Conservation (phyloP, 2,329 filamentous ascomycete genomes). For the Knoxdaviesia capensis region DNA sequence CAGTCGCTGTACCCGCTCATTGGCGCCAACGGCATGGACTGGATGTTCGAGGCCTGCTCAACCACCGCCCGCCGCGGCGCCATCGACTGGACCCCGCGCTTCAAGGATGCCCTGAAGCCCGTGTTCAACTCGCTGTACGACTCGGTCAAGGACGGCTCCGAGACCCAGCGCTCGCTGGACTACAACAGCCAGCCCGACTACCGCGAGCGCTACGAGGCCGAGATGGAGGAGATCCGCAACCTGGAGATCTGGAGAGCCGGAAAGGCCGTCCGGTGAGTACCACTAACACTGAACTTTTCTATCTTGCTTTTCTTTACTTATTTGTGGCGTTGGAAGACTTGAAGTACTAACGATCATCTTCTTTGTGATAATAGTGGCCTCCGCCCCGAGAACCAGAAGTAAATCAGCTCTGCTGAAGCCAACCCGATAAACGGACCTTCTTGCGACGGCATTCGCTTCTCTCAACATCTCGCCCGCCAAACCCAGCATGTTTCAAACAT, state of each 20-base stretch:
- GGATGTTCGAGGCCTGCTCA: slow-evolving; percentile 99
- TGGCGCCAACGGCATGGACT: slow-evolving; percentile 96
- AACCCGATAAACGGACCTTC: too few species aligned
- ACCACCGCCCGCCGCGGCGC: slow-evolving; percentile 95
- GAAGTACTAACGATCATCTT: slow-evolving; percentile 8
- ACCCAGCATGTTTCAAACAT: too few species aligned
- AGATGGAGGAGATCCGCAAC: slow-evolving; percentile 96
- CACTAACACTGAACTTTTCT: background rate
- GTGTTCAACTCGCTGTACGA: slow-evolving; percentile 97
- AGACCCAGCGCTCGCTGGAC: slow-evolving; percentile 91
- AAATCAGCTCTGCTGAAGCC: slow-evolving; percentile 12
- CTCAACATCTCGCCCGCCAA: too few species aligned
- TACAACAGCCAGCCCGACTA: slow-evolving; percentile 95
- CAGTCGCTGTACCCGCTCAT: slow-evolving; percentile 97
- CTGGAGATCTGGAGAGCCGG: slow-evolving; percentile 98
- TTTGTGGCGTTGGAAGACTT: background rate
- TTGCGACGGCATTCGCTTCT: too few species aligned
- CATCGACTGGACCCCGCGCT: slow-evolving; percentile 93
- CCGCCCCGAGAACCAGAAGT: slow-evolving; percentile 74
- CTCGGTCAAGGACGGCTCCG: slow-evolving; percentile 71
- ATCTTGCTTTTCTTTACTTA: background rate
- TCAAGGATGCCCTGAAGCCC: slow-evolving; percentile 97
- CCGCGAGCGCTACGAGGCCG: slow-evolving; percentile 89
- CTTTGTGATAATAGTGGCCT: slow-evolving; percentile 31
- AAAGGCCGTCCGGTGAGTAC: slow-evolving; percentile 72